These are phyloP conservation scores for Phytophthora hibernalis DNA, from an alignment of 352 stramenopile genomes.

Conservation along the genomic window DNA sequence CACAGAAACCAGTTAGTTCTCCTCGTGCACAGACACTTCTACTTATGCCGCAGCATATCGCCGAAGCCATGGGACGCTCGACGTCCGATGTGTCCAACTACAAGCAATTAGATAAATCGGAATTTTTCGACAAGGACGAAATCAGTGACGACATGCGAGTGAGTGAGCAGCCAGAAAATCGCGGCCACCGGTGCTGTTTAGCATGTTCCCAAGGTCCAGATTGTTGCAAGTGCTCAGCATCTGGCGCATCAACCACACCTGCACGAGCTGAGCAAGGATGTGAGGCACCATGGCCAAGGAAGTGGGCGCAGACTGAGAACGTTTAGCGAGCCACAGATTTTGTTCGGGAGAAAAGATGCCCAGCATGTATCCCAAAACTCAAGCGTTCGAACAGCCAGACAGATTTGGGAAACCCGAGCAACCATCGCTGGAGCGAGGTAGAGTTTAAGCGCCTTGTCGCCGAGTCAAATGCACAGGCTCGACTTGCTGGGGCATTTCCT, in stretches of 20 bases:
- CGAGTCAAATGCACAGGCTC: slow-evolving; percentile 65
- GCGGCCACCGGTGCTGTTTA: slow-evolving; percentile 65
- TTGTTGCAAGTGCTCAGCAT: slow-evolving; percentile 82
- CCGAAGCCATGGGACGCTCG: slow-evolving; percentile 68
- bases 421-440: slow-evolving; percentile 72
- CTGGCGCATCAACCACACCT: slow-evolving; percentile 75
- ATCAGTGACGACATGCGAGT: slow-evolving; percentile 72
- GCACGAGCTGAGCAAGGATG: slow-evolving; percentile 53
- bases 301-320: slow-evolving; percentile 46
- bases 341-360: slow-evolving; percentile 43
- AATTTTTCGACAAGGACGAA: slow-evolving; percentile 84
- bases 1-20: slow-evolving; percentile 38
- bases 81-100: slow-evolving; percentile 66
- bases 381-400: slow-evolving; percentile 78
- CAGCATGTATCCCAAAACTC: slow-evolving; percentile 53
- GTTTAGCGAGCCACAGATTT: slow-evolving; percentile 66
- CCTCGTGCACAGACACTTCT: slow-evolving; percentile 63
- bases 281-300: slow-evolving; percentile 42
- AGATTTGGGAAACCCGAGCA: slow-evolving; percentile 73
- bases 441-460: slow-evolving; percentile 81
- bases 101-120: slow-evolving; percentile 67
- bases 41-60: slow-evolving; percentile 81
- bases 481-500: slow-evolving; percentile 48
- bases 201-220: slow-evolving; percentile 89
- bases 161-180: slow-evolving; percentile 67